These are phyloP conservation scores for Aureobasidium lini DNA, from an alignment of 2,329 filamentous ascomycete species.

Conservation along the genomic window DNA sequence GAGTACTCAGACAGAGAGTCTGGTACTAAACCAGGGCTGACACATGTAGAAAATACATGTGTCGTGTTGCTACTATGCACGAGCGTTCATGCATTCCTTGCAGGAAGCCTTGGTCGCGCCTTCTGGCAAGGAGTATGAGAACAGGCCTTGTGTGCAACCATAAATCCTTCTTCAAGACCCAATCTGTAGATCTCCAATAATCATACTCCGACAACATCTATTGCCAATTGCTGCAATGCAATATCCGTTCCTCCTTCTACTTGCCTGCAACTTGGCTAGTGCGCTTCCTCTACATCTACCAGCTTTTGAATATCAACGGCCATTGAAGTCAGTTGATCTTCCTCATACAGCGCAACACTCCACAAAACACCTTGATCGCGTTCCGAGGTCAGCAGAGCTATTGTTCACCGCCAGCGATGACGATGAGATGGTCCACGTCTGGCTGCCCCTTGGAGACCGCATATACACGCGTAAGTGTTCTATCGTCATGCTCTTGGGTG, in stretches of 20 bases:
- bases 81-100: not conserved
- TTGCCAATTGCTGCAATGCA: not conserved
- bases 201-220: not conserved
- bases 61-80: not conserved
- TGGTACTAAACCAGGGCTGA: not conserved
- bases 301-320: not conserved
- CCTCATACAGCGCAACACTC: not conserved
- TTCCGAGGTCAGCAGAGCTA: slow-evolving; percentile 24
- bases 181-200: not conserved
- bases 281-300: not conserved
- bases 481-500: not conserved
- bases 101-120: not conserved
- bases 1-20: not conserved
- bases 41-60: not conserved
- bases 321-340: not conserved
- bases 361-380: slow-evolving; percentile 19
- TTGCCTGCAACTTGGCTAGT: not conserved
- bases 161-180: not conserved
- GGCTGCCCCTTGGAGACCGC: slow-evolving; percentile 25
- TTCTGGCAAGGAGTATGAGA: not conserved
- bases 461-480: slow-evolving; percentile 21
- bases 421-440: slow-evolving; percentile 22
- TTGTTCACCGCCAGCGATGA: slow-evolving; percentile 21
- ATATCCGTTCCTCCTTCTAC: slow-evolving; percentile 1
- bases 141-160: not conserved